Percentiles rank a stretch among this genome's conserved stretches.
These are phyloP conservation scores for Tolypocladium album DNA, from an alignment of 2,329 filamentous ascomycete genomes.

Conservation along the genomic window DNA sequence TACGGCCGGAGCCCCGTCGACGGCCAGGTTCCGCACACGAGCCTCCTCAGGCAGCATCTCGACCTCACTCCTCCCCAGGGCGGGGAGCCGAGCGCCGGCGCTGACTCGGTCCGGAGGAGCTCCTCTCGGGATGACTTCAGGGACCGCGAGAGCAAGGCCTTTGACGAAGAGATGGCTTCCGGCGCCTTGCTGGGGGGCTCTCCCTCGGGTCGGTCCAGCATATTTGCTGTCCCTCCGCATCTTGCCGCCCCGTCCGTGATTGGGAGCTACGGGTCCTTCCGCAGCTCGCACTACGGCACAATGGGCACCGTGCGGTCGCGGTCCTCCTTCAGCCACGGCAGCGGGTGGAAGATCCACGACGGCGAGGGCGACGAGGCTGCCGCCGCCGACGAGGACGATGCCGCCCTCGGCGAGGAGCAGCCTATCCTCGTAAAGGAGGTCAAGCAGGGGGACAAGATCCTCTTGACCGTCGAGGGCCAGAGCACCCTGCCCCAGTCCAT, in stretches of 20 bases:
- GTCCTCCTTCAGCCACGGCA: constrained; percentile 34
- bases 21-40: constrained; percentile 20
- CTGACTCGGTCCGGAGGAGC: constrained; percentile 6
- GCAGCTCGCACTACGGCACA: constrained; percentile 42
- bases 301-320: constrained; percentile 25
- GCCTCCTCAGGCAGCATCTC: constrained; percentile 43
- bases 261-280: constrained; percentile 55
- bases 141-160: constrained; percentile 36
- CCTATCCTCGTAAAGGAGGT: constrained; percentile 82
- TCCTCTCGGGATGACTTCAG: constrained; percentile 18
- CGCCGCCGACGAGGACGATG: constrained; percentile 14
- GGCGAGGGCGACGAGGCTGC: constrained; percentile 15
- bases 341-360: constrained; percentile 9
- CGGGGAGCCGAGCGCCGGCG: constrained; percentile 11
- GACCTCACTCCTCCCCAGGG: constrained; percentile 22
- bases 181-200: constrained; percentile 16
- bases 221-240: constrained; percentile 48
- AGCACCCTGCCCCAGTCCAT: constrained; percentile 93
- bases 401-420: constrained; percentile 49
- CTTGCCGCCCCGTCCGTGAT: constrained; percentile 59
- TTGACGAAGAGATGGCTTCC: constrained; percentile 31
- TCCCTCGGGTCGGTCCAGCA: constrained; percentile 23
- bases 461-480: constrained; percentile 79
- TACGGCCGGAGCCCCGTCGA: constrained; percentile 32
- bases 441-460: constrained; percentile 75